Conservation (phyloP, 1,284 basidiomycete species). For the Trametes sp. region DNA sequence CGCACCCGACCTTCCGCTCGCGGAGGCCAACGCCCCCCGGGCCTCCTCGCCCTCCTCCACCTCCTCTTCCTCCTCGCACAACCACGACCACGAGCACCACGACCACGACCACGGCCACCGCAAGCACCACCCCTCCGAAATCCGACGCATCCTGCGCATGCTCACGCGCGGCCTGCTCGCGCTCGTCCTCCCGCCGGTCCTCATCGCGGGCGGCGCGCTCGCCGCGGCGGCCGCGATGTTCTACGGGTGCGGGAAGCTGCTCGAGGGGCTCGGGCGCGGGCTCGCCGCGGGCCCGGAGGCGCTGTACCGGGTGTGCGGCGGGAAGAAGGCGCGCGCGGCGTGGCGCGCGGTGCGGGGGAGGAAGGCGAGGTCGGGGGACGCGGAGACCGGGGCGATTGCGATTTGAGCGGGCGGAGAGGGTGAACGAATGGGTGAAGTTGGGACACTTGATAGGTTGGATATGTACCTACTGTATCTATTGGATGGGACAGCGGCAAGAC, state of each 20-base stretch:
- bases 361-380: neutral
- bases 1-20: too few relatives aligned
- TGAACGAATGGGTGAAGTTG: neutral
- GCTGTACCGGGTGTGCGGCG: conserved; percentile 11
- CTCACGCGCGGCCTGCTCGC: conserved; percentile 18
- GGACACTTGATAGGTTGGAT: neutral
- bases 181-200: conserved; percentile 20
- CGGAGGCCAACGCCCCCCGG: too few relatives aligned
- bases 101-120: neutral
- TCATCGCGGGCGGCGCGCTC: conserved; percentile 14
- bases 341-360: conserved; percentile 6
- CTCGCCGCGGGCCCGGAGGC: conserved; percentile 22
- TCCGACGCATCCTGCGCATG: conserved; percentile 9
- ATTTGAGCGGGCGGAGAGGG: conserved; percentile 5
- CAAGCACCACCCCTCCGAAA: neutral
- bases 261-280: conserved; percentile 25
- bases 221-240: conserved; percentile 15
- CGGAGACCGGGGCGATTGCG: conserved; percentile 15
- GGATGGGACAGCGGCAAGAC: neutral
- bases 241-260: conserved; percentile 25
- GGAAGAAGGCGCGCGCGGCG: conserved; percentile 7
- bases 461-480: neutral
- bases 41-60: neutral
- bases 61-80: neutral
- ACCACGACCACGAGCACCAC: neutral